Evolutionary conservation across 2,329 filamentous ascomycete species (phyloP), one percentile per base, ranked within the genome.

Genomic region (Arthrobotrys musiformis): DNA sequence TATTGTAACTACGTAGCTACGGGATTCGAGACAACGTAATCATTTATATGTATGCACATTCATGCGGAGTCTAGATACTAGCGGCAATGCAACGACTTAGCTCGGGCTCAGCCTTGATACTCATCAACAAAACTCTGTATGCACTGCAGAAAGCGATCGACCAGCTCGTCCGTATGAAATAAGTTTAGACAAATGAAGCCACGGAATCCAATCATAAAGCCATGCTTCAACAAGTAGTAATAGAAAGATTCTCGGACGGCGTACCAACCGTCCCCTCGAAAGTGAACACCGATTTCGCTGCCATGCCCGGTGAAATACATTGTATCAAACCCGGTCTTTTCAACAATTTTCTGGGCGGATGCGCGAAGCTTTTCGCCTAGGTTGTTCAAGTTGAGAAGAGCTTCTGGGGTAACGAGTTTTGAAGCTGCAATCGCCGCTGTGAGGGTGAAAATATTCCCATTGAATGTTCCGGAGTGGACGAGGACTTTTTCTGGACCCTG

Each of bases 381-480:
- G 8, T 9, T 30, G 35, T 78, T 66, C 46, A 78, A 30, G 1
- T 28, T 2, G 2, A n/a, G 52, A 33, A 75, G 22, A 11, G 62
- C 22, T 37, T 60, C 19, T 7, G 24, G 37, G 3, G 75, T 52
- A 35, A 78, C 7, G 4, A 75, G 11, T 5, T 44, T 17, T 22
- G 75, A 76, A 26, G 70, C 78, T n/a, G 82, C 82, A 61, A 85
- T 76, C 3, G 89, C 89, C 6, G 87, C 87, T 26, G 85, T 84
- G 85, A 90, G 91, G 1, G 86, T 86, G 7, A 91, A 82, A 1
- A 85, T 85, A 81, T 92, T 91, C 81, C 92, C 91, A 81, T 91
- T 91, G 82, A 90, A 91, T 0, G 90, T 91, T 0, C 90, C 89
- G 0, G 89, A 88, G 79, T 91, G 89, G 0, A 13, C 15, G 17